These are phyloP conservation scores for Leishmania amazonensis DNA, from an alignment of 208 protist species.

Conservation along the genomic window DNA sequence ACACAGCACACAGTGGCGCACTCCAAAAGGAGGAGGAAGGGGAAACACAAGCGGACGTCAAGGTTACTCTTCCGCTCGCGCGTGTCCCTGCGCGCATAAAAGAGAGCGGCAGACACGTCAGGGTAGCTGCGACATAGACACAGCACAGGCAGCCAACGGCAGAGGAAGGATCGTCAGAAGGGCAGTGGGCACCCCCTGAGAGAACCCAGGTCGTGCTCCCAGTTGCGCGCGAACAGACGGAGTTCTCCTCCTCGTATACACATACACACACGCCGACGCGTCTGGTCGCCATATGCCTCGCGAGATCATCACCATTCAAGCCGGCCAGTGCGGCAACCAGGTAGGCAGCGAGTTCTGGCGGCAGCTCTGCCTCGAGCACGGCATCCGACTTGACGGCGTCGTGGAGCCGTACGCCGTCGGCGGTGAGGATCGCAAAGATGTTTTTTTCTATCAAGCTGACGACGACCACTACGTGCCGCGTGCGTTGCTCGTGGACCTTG, in stretches of 20 bases:
- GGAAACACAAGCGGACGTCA: background rate
- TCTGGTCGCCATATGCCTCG: conserved; percentile 92
- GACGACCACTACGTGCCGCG: conserved; percentile 99
- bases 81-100: background rate
- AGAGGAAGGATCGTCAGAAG: background rate
- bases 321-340: conserved; percentile 98
- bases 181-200: background rate
- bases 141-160: background rate
- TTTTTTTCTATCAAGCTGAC: conserved; percentile 99
- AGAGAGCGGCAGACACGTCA: background rate
- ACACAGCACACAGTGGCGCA: background rate
- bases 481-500: conserved; percentile 98
- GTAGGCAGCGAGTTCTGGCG: conserved; percentile 99
- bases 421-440: conserved; percentile 98
- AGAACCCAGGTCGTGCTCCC: background rate
- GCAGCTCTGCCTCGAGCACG: conserved; percentile 98
- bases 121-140: background rate
- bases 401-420: conserved; percentile 95
- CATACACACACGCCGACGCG: background rate
- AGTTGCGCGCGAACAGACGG: background rate
- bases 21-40: background rate
- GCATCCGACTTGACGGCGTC: conserved; percentile 95
- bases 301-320: conserved; percentile 99
- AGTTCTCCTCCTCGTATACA: too few species aligned
- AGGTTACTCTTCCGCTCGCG: background rate